Base-by-base conservation (phyloP, 179 eudicot genomes). In the Heliamphora pulchella region DNA sequence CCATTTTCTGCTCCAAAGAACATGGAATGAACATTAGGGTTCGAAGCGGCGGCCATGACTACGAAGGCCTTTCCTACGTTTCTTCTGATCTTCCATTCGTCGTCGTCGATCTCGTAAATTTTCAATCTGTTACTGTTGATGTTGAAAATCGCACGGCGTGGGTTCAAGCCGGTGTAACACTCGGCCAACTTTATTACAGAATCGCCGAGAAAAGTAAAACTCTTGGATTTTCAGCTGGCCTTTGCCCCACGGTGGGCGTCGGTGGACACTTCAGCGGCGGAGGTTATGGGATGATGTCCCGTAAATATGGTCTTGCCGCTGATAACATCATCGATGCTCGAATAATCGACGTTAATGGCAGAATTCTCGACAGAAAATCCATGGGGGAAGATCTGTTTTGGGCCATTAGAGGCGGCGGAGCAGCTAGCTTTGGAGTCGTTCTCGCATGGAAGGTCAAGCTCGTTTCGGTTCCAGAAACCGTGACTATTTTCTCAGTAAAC, bases 11-110 rank as follows among this genome's bases (percentile, higher is more conserved):
- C 20, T 47, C 81, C 2, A 71, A 55, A 17, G 58, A 1, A 10
- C 50, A 15, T 1, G 71, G 18, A 2, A 17, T 75, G 6, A 65
- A 74, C 48, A 50, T 80, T 50, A 66, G 43, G 59, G 44, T 65
- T 50, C 73, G 82, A 5, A 80, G 82, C 6, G 82, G 79, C 39
- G 82, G 82, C 44, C 82, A 80, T 2, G 79, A 80, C 74, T 80
- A 81, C 69, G 83, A 81, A 1, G 83, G 83, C 6, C 17, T 55
- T n/a, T 76, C 83, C 0, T 81, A 81, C 31, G 76, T 76, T 11
- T 81, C 83, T 31, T 67, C 48, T 1, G 57, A 81, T 3, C 8
- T 18, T 18, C 73, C 83, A 0, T 81, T 76, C n/a, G 18, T 81
- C 18, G 22, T 81, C 39, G 76, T 81, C 55, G 83, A 81, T 22